Base-by-base conservation (phyloP, 495 filamentous ascomycete species). In the Peziza echinospora region DNA sequence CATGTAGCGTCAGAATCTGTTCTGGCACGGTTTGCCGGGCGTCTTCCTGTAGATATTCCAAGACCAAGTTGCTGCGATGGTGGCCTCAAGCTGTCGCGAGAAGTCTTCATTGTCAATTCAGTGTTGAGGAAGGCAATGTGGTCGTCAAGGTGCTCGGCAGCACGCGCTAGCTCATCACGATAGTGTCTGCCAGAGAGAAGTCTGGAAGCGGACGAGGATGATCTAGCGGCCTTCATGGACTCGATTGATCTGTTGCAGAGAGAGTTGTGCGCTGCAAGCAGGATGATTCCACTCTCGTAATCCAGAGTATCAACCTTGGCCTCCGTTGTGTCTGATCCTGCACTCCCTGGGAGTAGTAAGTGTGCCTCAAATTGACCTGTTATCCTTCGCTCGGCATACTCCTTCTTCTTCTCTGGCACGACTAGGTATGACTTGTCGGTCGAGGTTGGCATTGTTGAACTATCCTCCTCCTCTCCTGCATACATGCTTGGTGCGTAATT, bases 1-100 rank as follows among this genome's bases (percentile, higher is more conserved):
- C 57, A 60, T n/a, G 57, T 59, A 8, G 50, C 49, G 45, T 60
- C 57, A 7, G 57, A 60, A 41, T 53, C 49, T n/a, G 57, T 55
- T 47, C 57, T 50, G 28, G 56, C 16, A 28, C 57, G 52, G 26
- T 26, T 56, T 47, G 49, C 49, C 24, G 28, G 28, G 10, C 7
- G 10, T 5, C 26, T 41, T 24, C 22, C 30, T 39, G 30, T 39
- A 26, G 41, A 28, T 7, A 16, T 11, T 28, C 8, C 26, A 28
- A 43, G 28, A 16, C 37, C 22, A 5, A 21, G 42, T 7, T n/a
- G 10, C 13, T 25, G 41, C 25, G 24, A 11, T 34, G 47, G 26
- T 26, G 43, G 17, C 24, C 28, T 46, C 28, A 17, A 16, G 45
- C 47, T n/a, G 40, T 52, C 16, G 46, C 46, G 16, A 52, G 44